A percentile compares a stretch with the other conserved stretches of the same genome.
Evolutionary conservation across 805 yeast genomes (phyloP).

Genomic region (Clavispora fructus): DNA sequence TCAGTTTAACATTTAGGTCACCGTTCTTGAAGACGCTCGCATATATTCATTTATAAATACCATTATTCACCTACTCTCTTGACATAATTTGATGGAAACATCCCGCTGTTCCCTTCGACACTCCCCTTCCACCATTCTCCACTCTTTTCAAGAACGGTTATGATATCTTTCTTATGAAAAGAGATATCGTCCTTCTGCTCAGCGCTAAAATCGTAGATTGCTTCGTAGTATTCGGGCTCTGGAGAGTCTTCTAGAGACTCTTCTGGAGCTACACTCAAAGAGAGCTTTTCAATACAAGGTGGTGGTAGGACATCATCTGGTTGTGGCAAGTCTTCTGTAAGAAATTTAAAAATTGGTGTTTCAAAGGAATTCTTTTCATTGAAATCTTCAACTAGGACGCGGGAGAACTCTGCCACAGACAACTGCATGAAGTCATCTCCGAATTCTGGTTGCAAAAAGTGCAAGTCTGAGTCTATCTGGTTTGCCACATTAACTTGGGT

Average conservation of each 20-base stretch:
- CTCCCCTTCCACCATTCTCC: conserved; percentile 38
- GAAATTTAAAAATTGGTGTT: neutral
- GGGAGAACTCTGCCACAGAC: neutral
- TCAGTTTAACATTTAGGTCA: neutral
- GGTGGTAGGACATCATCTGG: neutral
- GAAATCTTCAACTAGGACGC: neutral
- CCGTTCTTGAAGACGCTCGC: neutral
- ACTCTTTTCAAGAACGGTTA: conserved; percentile 28
- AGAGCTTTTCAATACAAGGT: neutral
- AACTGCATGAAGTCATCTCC: neutral
- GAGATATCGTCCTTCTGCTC: conserved; percentile 38
- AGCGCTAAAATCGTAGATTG: conserved; percentile 35
- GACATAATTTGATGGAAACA: conserved; percentile 34
- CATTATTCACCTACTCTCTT: neutral
- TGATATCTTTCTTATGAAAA: conserved; percentile 39
- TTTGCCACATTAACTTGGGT: neutral
- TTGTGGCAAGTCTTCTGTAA: neutral
- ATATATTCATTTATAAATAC: neutral
- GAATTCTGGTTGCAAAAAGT: neutral
- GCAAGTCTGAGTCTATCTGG: neutral
- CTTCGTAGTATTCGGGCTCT: conserved; percentile 24
- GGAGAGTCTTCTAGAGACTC: neutral
- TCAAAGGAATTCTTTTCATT: neutral
- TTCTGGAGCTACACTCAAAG: neutral
- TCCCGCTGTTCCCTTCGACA: conserved; percentile 21